phyloP scores from a whole-genome alignment of 495 filamentous ascomycete genomes.

The Achaetomiella virescens region DNA sequence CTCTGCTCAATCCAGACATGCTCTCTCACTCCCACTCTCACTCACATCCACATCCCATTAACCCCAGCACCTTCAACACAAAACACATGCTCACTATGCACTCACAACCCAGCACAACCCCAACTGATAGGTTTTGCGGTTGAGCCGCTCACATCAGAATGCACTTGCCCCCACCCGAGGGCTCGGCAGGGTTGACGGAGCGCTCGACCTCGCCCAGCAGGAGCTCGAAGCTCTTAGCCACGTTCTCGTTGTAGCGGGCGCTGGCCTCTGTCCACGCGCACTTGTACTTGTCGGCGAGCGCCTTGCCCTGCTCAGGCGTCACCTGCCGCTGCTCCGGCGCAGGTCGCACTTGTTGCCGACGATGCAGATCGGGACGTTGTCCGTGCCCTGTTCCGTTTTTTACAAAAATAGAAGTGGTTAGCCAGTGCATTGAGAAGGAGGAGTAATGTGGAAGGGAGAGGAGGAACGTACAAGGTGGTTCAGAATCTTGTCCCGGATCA shows the following conservation, averaged over 20 bases:
- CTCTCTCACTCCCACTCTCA: background rate
- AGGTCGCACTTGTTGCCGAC: slow-evolving; percentile 98
- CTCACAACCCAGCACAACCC: too few relatives aligned
- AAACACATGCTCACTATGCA: too few relatives aligned
- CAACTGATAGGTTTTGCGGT: background rate
- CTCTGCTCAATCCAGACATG: background rate
- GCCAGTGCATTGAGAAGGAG: background rate
- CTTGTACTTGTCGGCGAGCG: slow-evolving; percentile 74
- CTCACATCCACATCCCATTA: background rate
- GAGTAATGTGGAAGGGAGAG: slow-evolving; percentile 8
- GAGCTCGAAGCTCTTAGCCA: slow-evolving; percentile 84
- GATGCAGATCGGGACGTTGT: slow-evolving; percentile 85
- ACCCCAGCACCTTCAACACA: too few relatives aligned
- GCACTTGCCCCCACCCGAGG: slow-evolving; percentile 73
- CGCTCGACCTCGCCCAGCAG: slow-evolving; percentile 96
- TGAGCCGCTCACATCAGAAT: slow-evolving; percentile 60
- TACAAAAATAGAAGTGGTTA: background rate
- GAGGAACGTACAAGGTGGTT: slow-evolving; percentile 73
- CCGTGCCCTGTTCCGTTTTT: slow-evolving; percentile 78
- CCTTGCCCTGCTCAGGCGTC: slow-evolving; percentile 70
- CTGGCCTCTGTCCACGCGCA: slow-evolving; percentile 95
- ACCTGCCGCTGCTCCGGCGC: slow-evolving; percentile 90
- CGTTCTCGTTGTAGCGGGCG: slow-evolving; percentile 89
- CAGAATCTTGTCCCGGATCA: slow-evolving; percentile 94
- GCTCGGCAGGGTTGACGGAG: slow-evolving; percentile 81